These are phyloP conservation scores for Hanseniaspora sp. DNA, from an alignment of 1,139 yeast species.

Conservation along the genomic window DNA sequence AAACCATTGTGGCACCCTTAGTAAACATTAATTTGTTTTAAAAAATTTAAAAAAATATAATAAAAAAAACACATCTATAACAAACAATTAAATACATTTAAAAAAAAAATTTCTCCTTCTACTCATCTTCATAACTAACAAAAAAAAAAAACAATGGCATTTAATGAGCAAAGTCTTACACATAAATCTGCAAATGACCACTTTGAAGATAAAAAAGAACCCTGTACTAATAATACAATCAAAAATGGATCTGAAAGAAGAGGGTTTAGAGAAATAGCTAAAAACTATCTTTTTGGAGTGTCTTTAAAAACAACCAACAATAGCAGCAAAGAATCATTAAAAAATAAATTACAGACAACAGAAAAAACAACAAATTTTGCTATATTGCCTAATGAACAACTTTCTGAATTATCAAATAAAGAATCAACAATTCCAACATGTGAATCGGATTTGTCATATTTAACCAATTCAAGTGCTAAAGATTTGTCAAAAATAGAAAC, in stretches of 20 bases:
- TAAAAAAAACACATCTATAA: too few species aligned
- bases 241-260: constrained; percentile 14
- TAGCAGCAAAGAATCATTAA: background rate
- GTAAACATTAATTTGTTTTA: too few species aligned
- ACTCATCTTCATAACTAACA: too few species aligned
- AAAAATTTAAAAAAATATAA: too few species aligned
- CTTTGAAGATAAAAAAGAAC: background rate
- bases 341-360: background rate
- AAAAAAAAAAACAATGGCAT: too few species aligned
- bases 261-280: constrained; percentile 14
- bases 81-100: too few species aligned
- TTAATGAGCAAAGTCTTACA: background rate
- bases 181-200: background rate
- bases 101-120: too few species aligned
- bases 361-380: background rate
- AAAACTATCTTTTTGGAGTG: constrained; percentile 12
- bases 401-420: background rate
- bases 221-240: background rate
- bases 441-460: background rate
- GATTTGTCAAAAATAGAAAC: background rate
- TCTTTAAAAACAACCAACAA: background rate
- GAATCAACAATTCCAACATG: background rate
- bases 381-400: too few species aligned
- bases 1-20: too few species aligned
- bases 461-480: background rate